These are phyloP conservation scores for Thermochaetoides dissita DNA, from an alignment of 2,329 filamentous ascomycete genomes.

Conservation along the genomic window DNA sequence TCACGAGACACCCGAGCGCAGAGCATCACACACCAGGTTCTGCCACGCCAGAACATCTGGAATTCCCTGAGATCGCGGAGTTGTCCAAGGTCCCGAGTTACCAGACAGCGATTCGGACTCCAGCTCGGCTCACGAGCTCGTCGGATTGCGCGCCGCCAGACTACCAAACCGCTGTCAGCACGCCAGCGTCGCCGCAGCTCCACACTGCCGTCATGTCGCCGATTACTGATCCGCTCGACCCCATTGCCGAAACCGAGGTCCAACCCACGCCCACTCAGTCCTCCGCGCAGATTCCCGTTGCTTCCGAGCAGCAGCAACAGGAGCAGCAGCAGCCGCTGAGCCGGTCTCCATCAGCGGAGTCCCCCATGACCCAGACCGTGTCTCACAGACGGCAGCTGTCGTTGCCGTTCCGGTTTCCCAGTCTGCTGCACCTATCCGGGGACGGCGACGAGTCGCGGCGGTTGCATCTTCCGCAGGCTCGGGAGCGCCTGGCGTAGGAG, in stretches of 20 bases:
- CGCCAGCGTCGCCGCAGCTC: slow-evolving; percentile 33
- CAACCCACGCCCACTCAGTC: too few species aligned
- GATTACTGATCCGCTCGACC: slow-evolving; percentile 18
- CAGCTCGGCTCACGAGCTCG: slow-evolving; percentile 39
- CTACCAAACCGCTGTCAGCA: slow-evolving; percentile 48
- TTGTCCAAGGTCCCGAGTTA: slow-evolving; percentile 67
- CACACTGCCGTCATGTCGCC: slow-evolving; percentile 17
- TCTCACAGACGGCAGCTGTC: slow-evolving; percentile 15
- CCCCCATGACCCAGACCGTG: slow-evolving; percentile 1
- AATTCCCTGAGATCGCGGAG: slow-evolving; percentile 46
- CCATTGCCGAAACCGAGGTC: slow-evolving; percentile 16
- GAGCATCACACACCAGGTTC: slow-evolving; percentile 34
- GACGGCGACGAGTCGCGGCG: slow-evolving; percentile 21
- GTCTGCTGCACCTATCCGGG: slow-evolving; percentile 12
- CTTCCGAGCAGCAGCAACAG: background rate
- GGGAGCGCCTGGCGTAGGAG: slow-evolving; percentile 20
- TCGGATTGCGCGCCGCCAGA: slow-evolving; percentile 45
- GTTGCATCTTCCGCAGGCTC: slow-evolving; percentile 23
- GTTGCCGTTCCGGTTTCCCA: slow-evolving; percentile 11
- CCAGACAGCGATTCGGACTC: slow-evolving; percentile 55
- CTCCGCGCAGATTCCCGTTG: background rate
- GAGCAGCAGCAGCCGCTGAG: background rate
- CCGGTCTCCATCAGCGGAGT: background rate
- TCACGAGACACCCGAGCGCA: slow-evolving; percentile 41
- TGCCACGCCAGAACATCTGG: slow-evolving; percentile 42